Conservation (phyloP, 805 yeast genomes). For the Zygotorulaspora danielsina region DNA sequence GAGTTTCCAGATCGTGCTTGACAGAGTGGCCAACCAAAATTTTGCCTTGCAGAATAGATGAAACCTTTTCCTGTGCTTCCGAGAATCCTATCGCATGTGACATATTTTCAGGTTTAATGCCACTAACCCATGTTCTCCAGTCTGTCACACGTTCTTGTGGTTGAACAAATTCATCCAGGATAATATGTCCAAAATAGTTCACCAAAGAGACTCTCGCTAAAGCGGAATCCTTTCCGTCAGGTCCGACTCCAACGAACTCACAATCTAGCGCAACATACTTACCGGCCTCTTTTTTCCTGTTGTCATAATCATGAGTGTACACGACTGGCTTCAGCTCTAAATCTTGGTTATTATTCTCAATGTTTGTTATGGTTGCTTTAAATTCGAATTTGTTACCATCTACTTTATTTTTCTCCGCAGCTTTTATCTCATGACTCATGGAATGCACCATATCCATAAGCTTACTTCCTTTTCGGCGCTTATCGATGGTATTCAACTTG, state of each 20-base stretch:
- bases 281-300: slow-evolving; percentile 46
- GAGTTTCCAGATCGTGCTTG: slow-evolving; percentile 67
- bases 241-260: slow-evolving; percentile 91
- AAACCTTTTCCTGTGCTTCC: slow-evolving; percentile 57
- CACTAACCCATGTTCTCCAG: slow-evolving; percentile 92
- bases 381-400: slow-evolving; percentile 25
- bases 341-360: slow-evolving; percentile 2
- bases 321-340: neutral
- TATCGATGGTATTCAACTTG: neutral
- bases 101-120: slow-evolving; percentile 70
- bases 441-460: slow-evolving; percentile 32
- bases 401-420: slow-evolving; percentile 22
- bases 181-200: slow-evolving; percentile 67
- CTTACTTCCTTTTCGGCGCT: slow-evolving; percentile 13
- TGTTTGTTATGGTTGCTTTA: slow-evolving; percentile 3
- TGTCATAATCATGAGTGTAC: slow-evolving; percentile 1
- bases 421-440: slow-evolving; percentile 31
- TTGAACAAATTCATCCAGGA: slow-evolving; percentile 69
- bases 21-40: slow-evolving; percentile 83
- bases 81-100: slow-evolving; percentile 59
- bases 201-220: slow-evolving; percentile 86
- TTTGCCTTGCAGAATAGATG: slow-evolving; percentile 49
- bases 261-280: slow-evolving; percentile 82
- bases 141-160: slow-evolving; percentile 77
- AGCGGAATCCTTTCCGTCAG: slow-evolving; percentile 62